Base-by-base conservation (phyloP, 1,284 basidiomycete genomes). In the Schizopora paradoxa region DNA sequence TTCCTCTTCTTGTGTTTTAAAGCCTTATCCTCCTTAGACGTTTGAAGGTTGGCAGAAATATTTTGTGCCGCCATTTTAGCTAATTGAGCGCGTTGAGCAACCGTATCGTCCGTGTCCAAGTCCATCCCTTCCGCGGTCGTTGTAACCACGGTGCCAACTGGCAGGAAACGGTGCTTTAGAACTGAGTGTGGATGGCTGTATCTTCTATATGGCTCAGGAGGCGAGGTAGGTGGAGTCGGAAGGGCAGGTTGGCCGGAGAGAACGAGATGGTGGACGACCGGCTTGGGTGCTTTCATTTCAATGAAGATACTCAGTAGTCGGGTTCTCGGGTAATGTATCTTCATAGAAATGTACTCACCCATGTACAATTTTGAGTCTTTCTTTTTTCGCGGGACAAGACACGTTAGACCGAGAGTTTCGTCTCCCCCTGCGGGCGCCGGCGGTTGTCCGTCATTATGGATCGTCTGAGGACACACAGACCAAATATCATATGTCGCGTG, bases 91-190 rank as follows among this genome's bases (percentile, higher is more conserved):
- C 28, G 8, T 8, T 31, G 28, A 31, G 14, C 54, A n/a, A 45
- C 44, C 8, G 58, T 58, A 36, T 47, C 49, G 7, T 61, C 58
- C 5, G 56, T 49, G 5, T 60, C 55, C 48, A 56, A 51, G 11
- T 38, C 45, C 4, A 34, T 48, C 6, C 47, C 44, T 32, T 46
- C 53, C 46, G 55, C 8, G 45, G 23, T 46, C 13, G 51, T 50
- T 26, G 51, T 54, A 7, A 60, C 62, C n/a, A 68, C 58, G 5
- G 79, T 73, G 1, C 83, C 84, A 23, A 73, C 74, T 0, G 84
- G 83, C 51, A 74, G 58, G 60, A 84, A 87, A 1, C 66, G 60
- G 54, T 86, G 82, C 45, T 67, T 86, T 28, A 87, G 67, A 2
- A 78, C 55, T 40, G 80, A 76, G 26, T 67, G 64, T 0, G 84